A percentile compares a stretch with the other conserved stretches of the same genome.
phyloP scores from a whole-genome alignment of 2,329 filamentous ascomycete species.

The Verticillium zaregamsianum region DNA sequence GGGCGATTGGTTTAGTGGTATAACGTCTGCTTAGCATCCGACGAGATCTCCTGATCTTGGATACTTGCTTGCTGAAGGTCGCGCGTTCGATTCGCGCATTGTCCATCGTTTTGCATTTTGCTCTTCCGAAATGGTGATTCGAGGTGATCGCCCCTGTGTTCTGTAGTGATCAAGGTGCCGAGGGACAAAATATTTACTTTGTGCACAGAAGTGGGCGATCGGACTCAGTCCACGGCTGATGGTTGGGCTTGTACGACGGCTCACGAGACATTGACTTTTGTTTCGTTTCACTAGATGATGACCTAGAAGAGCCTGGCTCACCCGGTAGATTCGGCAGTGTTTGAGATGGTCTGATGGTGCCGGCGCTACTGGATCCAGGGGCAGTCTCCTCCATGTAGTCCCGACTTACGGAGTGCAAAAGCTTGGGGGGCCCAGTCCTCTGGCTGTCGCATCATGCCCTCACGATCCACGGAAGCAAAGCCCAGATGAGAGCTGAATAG shows the following conservation, averaged over 20 bases:
- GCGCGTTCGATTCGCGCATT: background rate
- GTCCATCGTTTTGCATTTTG: background rate
- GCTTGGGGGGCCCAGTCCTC: too few species aligned
- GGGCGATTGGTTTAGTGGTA: background rate
- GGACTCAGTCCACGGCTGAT: too few species aligned
- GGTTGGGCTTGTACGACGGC: too few species aligned
- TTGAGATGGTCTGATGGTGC: background rate
- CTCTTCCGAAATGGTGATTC: too few species aligned
- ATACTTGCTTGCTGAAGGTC: background rate
- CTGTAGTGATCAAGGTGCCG: too few species aligned
- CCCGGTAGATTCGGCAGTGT: background rate
- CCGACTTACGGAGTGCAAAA: background rate
- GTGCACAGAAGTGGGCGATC: too few species aligned
- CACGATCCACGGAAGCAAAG: background rate
- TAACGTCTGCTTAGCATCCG: background rate
- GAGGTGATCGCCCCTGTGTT: too few species aligned
- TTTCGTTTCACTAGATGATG: background rate
- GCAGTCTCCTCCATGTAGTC: background rate
- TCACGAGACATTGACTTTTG: background rate
- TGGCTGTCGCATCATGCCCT: background rate
- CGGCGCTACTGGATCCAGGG: background rate
- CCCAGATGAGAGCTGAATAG: background rate
- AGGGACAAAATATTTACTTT: too few species aligned
- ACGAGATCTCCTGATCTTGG: background rate
- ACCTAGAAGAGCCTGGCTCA: background rate